Base-by-base conservation (phyloP, 2,329 filamentous ascomycete genomes). In the Colletotrichum viniferum region DNA sequence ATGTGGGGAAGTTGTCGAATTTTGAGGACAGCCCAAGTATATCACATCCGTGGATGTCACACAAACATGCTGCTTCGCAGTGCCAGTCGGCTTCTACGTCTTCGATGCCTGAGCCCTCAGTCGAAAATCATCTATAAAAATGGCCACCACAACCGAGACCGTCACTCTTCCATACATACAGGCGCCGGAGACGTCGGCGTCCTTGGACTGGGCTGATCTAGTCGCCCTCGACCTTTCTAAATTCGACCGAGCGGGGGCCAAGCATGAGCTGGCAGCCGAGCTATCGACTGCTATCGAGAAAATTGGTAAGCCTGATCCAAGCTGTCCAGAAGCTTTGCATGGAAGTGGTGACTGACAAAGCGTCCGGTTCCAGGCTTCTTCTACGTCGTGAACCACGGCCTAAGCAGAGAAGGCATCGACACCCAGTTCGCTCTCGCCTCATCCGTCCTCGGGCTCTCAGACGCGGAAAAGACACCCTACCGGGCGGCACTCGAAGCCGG, bases 321-420 rank as follows among this genome's bases (percentile, higher is more conserved):
- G 7, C 0, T 12, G 2, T 5, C 9, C 9, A 6, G 9, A n/a
- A n/a, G 5, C 52, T 16, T 26, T 14, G 0, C 21, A 9, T 9
- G 6, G 3, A 16, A 0, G 21, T 2, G 4, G 14, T 16, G 21
- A 26, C 21, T 56, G 13, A 56, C 13, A 2, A 16, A 3, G 2
- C 26, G 0, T 26, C 12, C 6, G 12, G 4, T 14, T 3, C 52
- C 24, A 62, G 60, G 60, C 28, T 62, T 62, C n/a, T 92, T 92
- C 81, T 91, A 91, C 73, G 88, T 92, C 4, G 90, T 88, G 72
- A 92, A 93, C 81, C 92, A 90, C 78, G 90, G 88, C 77, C 88
- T 92, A 21, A 83, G 84, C 1, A 90, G 92, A 78, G 88, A 90
- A 58, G 86, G 88, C 55, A 87, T 93, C 1, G 88, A 92, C 73